Base-by-base conservation (phyloP, 2,329 filamentous ascomycete species). In the Trichoderma sp. region DNA sequence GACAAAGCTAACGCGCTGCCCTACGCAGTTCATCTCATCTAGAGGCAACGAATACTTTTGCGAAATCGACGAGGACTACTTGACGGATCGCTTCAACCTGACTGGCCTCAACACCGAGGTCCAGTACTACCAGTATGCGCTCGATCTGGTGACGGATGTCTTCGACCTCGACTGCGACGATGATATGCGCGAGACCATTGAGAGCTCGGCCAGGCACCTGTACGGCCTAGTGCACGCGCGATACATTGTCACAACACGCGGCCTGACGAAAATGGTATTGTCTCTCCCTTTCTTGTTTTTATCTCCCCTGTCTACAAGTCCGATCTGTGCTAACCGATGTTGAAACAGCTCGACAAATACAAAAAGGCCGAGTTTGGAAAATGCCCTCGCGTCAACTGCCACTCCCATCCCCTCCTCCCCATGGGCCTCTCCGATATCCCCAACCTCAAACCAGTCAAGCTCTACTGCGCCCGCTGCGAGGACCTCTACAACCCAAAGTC, bases 401-500 rank as follows among this genome's bases (percentile, higher is more conserved):
- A 97, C 78, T 93, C 92, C 12, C 95, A 99, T 80, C 94, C 95
- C 7, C 90, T 99, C 50, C 89, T 99, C 32, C 96, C 96, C 59
- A 97, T 98, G 90, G 96, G 96, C 74, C 92, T 97, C 77, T 93
- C 94, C 77, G 96, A 99, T 83, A 86, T 95, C 3, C 90, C 96
- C 74, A 94, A 94, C 82, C 86, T 91, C 76, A 97, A 95, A 78
- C 91, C 95, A 61, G 96, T 98, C 75, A 98, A 98, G 83, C 92
- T 99, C 68, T 99, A 97, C 88, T 99, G 96, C 83, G 91, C 93
- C 62, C 93, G 94, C 77, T 99, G 96, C 86, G 96, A 99, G 86
- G 96, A 99, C 81, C 92, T 97, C 72, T 99, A 99, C 87, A 98
- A 98, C 83, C 96, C 96, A 58, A 99, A 99, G 82, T 98, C 96